A percentile compares a stretch with the other conserved stretches of the same genome.
Evolutionary conservation across 1,284 basidiomycete genomes (phyloP).

Genomic region (Microbotryomycetes sp.): DNA sequence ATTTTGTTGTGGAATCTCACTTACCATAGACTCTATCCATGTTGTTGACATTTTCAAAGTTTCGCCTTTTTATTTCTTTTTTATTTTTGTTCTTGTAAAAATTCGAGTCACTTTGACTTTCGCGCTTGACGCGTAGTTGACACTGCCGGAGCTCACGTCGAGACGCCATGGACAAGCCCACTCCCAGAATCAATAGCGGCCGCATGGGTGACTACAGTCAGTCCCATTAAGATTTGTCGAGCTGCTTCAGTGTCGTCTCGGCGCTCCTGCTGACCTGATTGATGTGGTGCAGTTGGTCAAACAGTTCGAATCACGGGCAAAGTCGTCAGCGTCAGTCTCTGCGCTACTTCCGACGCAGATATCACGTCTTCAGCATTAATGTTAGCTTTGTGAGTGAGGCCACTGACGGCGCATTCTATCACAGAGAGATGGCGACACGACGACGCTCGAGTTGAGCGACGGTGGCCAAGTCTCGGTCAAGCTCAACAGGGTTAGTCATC

Average conservation of each 20-base stretch:
- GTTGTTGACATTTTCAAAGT: no score
- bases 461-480: conserved; percentile 61
- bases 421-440: conserved; percentile 54
- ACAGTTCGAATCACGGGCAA: conserved; percentile 68
- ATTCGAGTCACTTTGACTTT: no score
- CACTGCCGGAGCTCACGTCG: no score
- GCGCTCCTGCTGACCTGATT: no score
- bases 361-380: no score
- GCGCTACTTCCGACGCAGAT: background rate
- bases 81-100: no score
- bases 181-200: conserved; percentile 27
- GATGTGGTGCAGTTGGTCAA: conserved; percentile 46
- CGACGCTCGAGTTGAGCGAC: conserved; percentile 63
- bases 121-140: no score
- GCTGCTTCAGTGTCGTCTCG: no score
- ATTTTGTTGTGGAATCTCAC: no score
- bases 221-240: no score
- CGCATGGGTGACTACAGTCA: conserved; percentile 14
- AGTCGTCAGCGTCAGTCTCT: conserved; percentile 53
- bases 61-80: no score
- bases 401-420: background rate
- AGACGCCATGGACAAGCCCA: conserved; percentile 29
- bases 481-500: conserved; percentile 48
- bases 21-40: no score
- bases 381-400: background rate